phyloP scores from a whole-genome alignment of 306 rosid genomes.

The Sechiopsis laciniata region DNA sequence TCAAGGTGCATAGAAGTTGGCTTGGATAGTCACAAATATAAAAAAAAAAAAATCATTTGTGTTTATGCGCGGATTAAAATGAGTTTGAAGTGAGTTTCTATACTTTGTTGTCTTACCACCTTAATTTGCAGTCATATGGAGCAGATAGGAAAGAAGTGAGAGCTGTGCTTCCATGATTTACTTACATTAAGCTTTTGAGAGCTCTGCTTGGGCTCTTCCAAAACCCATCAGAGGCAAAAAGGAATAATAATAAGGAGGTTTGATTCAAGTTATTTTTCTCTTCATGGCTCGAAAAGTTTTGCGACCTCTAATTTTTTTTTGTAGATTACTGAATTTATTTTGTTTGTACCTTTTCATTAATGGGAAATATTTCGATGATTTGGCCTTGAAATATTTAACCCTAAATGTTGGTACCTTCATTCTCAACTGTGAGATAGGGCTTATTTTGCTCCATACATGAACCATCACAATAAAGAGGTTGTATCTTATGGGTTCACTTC shows the following conservation, averaged over 20 bases:
- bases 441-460: background rate
- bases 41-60: too few species aligned
- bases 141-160: constrained; percentile 24
- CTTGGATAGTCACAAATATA: too few species aligned
- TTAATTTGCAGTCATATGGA: constrained; percentile 18
- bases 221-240: constrained; percentile 2
- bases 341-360: constrained; percentile 4
- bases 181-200: background rate
- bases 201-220: background rate
- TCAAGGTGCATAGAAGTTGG: too few species aligned
- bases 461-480: background rate
- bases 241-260: constrained; percentile 10
- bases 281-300: background rate
- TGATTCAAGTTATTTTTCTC: background rate
- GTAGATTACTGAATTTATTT: constrained; percentile 15
- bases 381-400: constrained; percentile 1
- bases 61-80: background rate
- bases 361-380: constrained; percentile 3
- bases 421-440: constrained; percentile 2
- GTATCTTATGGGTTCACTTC: background rate
- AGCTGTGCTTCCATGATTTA: constrained; percentile 14
- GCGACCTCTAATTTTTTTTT: background rate
- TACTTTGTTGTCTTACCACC: background rate
- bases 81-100: background rate
- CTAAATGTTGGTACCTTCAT: background rate